Conservation (phyloP, 108 stramenopile species). For the Cyclotella baltica region DNA sequence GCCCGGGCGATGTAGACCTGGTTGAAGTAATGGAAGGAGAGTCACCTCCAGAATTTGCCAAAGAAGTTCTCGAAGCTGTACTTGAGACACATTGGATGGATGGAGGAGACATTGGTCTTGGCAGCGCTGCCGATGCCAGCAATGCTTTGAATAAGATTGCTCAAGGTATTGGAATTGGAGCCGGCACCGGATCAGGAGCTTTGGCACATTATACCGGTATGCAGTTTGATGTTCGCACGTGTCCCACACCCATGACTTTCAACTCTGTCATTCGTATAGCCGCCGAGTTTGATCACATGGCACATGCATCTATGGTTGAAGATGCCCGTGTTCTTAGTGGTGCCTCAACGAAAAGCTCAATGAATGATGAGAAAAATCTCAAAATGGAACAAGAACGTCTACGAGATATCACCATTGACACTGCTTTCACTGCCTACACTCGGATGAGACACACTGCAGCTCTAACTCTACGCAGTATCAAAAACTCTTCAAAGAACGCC, state of each 20-base stretch:
- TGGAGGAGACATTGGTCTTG: conserved; percentile 49
- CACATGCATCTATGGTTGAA: conserved; percentile 40
- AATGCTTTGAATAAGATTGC: conserved; percentile 27
- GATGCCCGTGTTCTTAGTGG: conserved; percentile 36
- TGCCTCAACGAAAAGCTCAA: neutral
- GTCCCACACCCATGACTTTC: conserved; percentile 73
- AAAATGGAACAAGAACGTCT: conserved; percentile 48
- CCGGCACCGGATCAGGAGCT: conserved; percentile 51
- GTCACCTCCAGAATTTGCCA: conserved; percentile 45
- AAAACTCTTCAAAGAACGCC: conserved; percentile 34
- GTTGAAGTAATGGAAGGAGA: conserved; percentile 34
- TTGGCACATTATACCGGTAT: conserved; percentile 34
- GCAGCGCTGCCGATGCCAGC: conserved; percentile 17
- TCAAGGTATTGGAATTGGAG: conserved; percentile 46
- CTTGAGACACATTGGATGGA: conserved; percentile 45
- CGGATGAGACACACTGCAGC: conserved; percentile 45
- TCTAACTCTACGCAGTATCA: conserved; percentile 41
- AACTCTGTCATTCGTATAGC: conserved; percentile 70
- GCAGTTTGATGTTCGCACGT: conserved; percentile 48
- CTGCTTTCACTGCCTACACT: conserved; percentile 58
- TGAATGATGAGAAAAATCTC: conserved; percentile 1
- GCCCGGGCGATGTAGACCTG: conserved; percentile 28
- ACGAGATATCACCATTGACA: conserved; percentile 61
- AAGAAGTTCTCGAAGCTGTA: conserved; percentile 33
- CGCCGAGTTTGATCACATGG: conserved; percentile 50